A percentile compares a stretch with the other conserved stretches of the same genome.
These are phyloP conservation scores for Pythium plurisporium DNA, from an alignment of 352 stramenopile species.

Conservation along the genomic window DNA sequence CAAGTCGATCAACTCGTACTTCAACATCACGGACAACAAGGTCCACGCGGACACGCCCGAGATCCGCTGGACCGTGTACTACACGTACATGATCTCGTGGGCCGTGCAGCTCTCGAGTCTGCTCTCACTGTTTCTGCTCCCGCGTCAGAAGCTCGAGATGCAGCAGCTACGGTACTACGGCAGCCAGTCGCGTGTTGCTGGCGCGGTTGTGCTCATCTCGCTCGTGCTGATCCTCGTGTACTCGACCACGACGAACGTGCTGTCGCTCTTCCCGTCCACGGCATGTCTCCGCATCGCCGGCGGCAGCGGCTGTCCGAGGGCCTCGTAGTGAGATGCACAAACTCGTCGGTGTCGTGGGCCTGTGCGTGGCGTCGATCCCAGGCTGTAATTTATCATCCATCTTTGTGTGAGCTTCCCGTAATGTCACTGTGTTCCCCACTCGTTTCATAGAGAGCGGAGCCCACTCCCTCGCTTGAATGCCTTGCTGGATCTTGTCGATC, in stretches of 20 bases:
- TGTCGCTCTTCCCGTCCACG: constrained; percentile 33
- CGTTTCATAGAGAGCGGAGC: no score
- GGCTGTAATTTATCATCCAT: constrained; percentile 9
- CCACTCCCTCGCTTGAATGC: neutral
- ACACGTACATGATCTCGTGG: constrained; percentile 48
- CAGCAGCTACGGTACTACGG: constrained; percentile 63
- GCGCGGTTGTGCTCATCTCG: constrained; percentile 32
- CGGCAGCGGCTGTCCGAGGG: constrained; percentile 17
- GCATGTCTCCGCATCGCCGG: constrained; percentile 25
- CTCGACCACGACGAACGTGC: constrained; percentile 34
- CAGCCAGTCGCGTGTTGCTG: constrained; percentile 40
- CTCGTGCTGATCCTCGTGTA: constrained; percentile 37
- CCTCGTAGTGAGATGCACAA: neutral
- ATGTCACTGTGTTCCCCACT: constrained; percentile 4
- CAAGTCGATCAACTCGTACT: constrained; percentile 42
- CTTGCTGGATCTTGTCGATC: neutral
- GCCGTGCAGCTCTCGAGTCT: constrained; percentile 42
- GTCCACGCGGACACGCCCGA: constrained; percentile 28
- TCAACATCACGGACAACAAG: constrained; percentile 24
- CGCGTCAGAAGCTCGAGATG: constrained; percentile 56
- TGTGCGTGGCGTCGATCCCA: no score
- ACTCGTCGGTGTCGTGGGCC: neutral
- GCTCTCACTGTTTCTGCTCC: constrained; percentile 38
- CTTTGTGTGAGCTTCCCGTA: no score
- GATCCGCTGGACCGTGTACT: constrained; percentile 39